These are phyloP conservation scores for Gossypium australe DNA, from an alignment of 345 rosid genomes.

Conservation along the genomic window DNA sequence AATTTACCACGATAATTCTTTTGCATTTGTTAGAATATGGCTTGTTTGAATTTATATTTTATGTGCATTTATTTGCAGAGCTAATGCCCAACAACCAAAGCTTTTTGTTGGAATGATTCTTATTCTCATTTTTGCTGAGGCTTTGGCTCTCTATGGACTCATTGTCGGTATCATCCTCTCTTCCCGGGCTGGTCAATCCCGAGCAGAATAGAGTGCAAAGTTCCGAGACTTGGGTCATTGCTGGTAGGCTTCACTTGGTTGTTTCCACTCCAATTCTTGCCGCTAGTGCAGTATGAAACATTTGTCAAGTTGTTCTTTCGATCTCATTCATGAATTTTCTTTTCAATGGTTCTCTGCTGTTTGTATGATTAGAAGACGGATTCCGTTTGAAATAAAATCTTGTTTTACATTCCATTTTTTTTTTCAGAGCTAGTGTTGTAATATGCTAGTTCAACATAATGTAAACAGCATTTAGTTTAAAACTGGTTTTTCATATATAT, in stretches of 20 bases:
- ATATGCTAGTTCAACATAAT: not conserved
- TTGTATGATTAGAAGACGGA: slow-evolving; percentile 2
- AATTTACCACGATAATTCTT: not conserved
- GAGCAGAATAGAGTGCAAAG: slow-evolving; percentile 14
- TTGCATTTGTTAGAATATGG: not conserved
- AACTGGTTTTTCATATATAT: too few relatives aligned
- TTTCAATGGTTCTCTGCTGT: not conserved
- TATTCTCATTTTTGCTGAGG: slow-evolving; percentile 52
- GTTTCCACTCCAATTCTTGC: not conserved
- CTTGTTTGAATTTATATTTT: slow-evolving; percentile 5
- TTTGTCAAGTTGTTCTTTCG: not conserved
- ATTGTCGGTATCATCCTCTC: slow-evolving; percentile 55
- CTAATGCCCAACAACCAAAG: slow-evolving; percentile 55
- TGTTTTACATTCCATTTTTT: not conserved
- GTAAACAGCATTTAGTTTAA: not conserved
- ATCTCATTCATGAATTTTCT: not conserved
- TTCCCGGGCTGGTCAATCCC: slow-evolving; percentile 24
- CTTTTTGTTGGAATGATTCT: slow-evolving; percentile 58
- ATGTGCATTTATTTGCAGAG: slow-evolving; percentile 19
- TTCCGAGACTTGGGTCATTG: not conserved
- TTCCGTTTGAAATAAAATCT: slow-evolving; percentile 1
- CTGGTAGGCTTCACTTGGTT: not conserved
- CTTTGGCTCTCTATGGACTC: slow-evolving; percentile 50
- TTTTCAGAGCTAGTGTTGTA: not conserved
- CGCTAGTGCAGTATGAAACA: not conserved